Evolutionary conservation across 345 rosid genomes (phyloP).

Genomic region (Excoecaria cochinchinensis): DNA sequence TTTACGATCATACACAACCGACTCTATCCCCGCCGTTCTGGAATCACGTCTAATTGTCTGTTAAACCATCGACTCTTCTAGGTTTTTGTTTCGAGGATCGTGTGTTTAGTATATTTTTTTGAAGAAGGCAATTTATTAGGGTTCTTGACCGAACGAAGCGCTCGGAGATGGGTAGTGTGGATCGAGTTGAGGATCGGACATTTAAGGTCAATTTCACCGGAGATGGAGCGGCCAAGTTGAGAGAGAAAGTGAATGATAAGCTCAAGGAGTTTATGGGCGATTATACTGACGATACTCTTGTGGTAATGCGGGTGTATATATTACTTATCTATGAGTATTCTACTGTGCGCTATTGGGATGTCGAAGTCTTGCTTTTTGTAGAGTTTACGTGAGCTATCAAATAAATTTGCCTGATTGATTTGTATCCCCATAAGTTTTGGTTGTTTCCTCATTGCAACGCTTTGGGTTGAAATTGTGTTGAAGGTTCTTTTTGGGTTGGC

Average conservation of each 20-base stretch:
- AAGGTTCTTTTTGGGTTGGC: conserved; percentile 1
- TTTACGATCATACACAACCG: not conserved
- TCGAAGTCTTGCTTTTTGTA: not conserved
- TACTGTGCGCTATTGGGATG: not conserved
- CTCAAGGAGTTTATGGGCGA: conserved; percentile 97
- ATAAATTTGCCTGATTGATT: conserved; percentile 6
- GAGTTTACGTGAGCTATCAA: conserved; percentile 5
- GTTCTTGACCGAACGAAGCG: not conserved
- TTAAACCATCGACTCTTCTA: not conserved
- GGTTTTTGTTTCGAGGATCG: not conserved
- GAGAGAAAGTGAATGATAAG: conserved; percentile 63
- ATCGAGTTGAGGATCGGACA: conserved; percentile 61
- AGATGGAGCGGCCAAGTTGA: conserved; percentile 71
- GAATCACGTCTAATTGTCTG: not conserved
- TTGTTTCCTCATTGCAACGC: not conserved
- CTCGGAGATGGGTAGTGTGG: conserved; percentile 64
- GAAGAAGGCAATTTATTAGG: not conserved
- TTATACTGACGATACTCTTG: conserved; percentile 95
- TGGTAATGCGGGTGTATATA: conserved; percentile 44
- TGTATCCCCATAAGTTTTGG: not conserved
- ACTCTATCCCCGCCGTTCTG: not conserved
- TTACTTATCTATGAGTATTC: not conserved
- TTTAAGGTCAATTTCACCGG: conserved; percentile 68
- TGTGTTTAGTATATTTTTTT: not conserved
- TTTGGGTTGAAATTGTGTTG: not conserved